A percentile compares a stretch with the other conserved stretches of the same genome.
These are phyloP conservation scores for Trypanosoma grayi DNA, from an alignment of 208 protist genomes.

Conservation along the genomic window DNA sequence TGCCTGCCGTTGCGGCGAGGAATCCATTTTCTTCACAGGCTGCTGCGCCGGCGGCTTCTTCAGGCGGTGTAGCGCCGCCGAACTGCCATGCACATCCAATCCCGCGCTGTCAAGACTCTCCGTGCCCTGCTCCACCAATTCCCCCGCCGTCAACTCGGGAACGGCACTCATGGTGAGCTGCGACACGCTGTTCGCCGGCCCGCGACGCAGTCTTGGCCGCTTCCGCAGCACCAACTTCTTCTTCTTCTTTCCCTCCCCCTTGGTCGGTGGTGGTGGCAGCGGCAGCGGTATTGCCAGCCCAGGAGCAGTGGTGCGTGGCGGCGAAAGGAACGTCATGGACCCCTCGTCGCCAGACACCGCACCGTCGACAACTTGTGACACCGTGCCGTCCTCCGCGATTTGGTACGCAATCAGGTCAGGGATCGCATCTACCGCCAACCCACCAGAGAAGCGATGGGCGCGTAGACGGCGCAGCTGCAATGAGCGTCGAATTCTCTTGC, in stretches of 20 bases:
- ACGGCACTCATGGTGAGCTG: constrained; percentile 28
- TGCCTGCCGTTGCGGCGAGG: background rate
- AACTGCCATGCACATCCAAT: no score
- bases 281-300: constrained; percentile 3
- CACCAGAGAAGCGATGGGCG: constrained; percentile 15
- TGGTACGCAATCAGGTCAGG: constrained; percentile 31
- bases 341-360: background rate
- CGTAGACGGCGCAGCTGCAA: constrained; percentile 5
- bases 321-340: background rate
- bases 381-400: constrained; percentile 38
- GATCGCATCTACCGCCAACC: constrained; percentile 23
- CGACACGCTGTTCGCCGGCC: constrained; percentile 21
- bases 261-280: background rate
- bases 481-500: background rate
- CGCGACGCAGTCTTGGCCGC: constrained; percentile 26
- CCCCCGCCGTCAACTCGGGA: constrained; percentile 39
- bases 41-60: background rate
- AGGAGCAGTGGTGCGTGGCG: no score
- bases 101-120: constrained; percentile 12
- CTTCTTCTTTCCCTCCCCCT: constrained; percentile 21
- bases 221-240: constrained; percentile 50
- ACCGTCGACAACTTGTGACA: constrained; percentile 12
- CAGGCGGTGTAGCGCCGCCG: no score
- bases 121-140: constrained; percentile 41
- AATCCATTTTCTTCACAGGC: background rate